Conservation (phyloP, 495 filamentous ascomycete species). For the Peziza echinospora region DNA sequence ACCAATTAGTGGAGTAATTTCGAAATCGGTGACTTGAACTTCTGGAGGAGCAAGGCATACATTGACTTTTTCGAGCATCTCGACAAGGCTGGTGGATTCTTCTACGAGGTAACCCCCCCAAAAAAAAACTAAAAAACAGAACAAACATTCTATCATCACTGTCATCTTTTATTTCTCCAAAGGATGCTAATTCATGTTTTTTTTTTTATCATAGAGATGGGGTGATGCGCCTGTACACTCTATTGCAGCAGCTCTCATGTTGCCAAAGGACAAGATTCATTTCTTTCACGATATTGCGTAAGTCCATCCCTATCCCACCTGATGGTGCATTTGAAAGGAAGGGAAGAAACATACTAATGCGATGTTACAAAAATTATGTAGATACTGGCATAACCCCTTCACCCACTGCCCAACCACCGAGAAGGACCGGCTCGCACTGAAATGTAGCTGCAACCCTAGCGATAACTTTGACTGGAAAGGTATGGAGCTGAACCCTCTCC, state of each 20-base stretch:
- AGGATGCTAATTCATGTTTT: not conserved
- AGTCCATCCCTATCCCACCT: not conserved
- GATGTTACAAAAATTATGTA: constrained; percentile 4
- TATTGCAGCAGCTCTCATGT: constrained; percentile 68
- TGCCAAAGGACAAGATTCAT: constrained; percentile 82
- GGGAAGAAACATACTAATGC: not conserved
- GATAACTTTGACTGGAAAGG: constrained; percentile 99
- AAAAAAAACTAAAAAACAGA: too few relatives aligned
- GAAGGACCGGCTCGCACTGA: constrained; percentile 51
- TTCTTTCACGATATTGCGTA: constrained; percentile 93
- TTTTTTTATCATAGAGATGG: constrained; percentile 35
- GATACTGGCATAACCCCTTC: constrained; percentile 93
- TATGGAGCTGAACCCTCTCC: constrained; percentile 50
- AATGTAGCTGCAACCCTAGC: constrained; percentile 82
- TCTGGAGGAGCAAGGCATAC: constrained; percentile 62
- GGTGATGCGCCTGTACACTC: constrained; percentile 83
- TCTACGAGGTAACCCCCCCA: constrained; percentile 42
- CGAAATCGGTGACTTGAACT: constrained; percentile 65
- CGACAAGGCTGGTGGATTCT: constrained; percentile 70
- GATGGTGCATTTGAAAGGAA: not conserved
- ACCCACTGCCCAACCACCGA: constrained; percentile 90
- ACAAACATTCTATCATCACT: too few relatives aligned
- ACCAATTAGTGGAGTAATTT: constrained; percentile 89
- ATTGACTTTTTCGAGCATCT: constrained; percentile 59
- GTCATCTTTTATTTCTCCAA: too few relatives aligned